These are phyloP conservation scores for Penicillium sp. DNA, from an alignment of 2,329 filamentous ascomycete genomes.

Conservation along the genomic window DNA sequence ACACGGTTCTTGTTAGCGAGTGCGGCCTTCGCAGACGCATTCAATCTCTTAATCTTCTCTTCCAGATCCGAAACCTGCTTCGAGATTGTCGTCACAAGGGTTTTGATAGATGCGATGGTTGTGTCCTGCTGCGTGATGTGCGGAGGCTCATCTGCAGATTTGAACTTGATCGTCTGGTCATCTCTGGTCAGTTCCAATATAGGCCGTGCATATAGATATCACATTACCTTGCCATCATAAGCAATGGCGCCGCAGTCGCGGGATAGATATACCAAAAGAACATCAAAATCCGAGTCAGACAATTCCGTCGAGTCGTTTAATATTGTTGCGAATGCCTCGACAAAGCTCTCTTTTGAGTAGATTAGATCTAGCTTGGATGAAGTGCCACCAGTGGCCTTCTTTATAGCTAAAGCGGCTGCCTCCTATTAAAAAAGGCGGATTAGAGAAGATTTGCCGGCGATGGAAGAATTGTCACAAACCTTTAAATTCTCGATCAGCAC, in stretches of 20 bases:
- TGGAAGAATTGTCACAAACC: slow-evolving; percentile 31
- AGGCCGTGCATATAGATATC: slow-evolving; percentile 6
- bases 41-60: slow-evolving; percentile 50
- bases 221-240: slow-evolving; percentile 47
- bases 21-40: slow-evolving; percentile 63
- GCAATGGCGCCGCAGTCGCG: slow-evolving; percentile 60
- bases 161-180: slow-evolving; percentile 70
- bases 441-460: neutral
- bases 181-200: slow-evolving; percentile 18
- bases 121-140: slow-evolving; percentile 73
- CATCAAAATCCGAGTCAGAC: slow-evolving; percentile 64
- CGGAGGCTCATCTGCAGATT: slow-evolving; percentile 48
- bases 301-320: slow-evolving; percentile 52
- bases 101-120: slow-evolving; percentile 75
- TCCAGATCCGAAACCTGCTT: slow-evolving; percentile 65
- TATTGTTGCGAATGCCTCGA: slow-evolving; percentile 54
- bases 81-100: slow-evolving; percentile 67
- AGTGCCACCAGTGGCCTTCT: slow-evolving; percentile 43
- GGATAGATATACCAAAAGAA: slow-evolving; percentile 67
- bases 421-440: slow-evolving; percentile 33
- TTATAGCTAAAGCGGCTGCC: slow-evolving; percentile 55
- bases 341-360: slow-evolving; percentile 66
- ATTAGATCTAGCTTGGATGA: slow-evolving; percentile 62
- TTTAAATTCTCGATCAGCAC: slow-evolving; percentile 58
- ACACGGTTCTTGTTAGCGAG: slow-evolving; percentile 70